Conservation (phyloP, 2,329 filamentous ascomycete genomes). For the Exutisphaerella laricina region DNA sequence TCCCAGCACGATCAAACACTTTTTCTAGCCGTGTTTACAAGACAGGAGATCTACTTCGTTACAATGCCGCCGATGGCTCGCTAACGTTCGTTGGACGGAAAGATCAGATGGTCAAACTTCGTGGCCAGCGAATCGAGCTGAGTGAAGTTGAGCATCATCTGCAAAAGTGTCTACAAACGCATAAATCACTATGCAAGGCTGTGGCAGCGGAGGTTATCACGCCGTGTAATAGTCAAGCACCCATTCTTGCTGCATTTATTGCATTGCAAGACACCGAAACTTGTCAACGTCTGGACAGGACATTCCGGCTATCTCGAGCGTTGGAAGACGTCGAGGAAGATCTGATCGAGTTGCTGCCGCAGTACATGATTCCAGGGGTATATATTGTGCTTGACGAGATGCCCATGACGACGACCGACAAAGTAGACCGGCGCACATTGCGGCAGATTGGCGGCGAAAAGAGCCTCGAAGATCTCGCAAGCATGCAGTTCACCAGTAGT, state of each 20-base stretch:
- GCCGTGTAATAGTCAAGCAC: neutral
- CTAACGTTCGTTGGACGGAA: constrained; percentile 57
- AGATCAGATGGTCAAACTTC: constrained; percentile 72
- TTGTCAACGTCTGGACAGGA: neutral
- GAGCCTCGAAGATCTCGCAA: constrained; percentile 39
- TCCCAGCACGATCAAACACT: constrained; percentile 8
- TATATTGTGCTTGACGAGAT: constrained; percentile 62
- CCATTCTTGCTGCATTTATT: constrained; percentile 6
- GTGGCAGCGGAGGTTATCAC: constrained; percentile 1
- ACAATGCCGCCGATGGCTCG: constrained; percentile 46
- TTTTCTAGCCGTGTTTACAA: constrained; percentile 48
- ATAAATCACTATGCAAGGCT: constrained; percentile 1
- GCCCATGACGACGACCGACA: constrained; percentile 65
- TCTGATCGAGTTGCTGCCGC: constrained; percentile 53
- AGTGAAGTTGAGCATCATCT: constrained; percentile 64
- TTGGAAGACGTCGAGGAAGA: constrained; percentile 7
- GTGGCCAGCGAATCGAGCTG: constrained; percentile 70
- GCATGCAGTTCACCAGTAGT: constrained; percentile 13
- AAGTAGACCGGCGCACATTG: constrained; percentile 58
- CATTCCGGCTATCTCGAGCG: neutral
- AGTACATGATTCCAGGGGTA: constrained; percentile 71
- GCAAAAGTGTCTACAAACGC: constrained; percentile 10
- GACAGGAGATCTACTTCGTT: constrained; percentile 55
- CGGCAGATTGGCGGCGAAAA: constrained; percentile 38
- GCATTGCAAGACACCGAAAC: neutral